Evolutionary conservation across 257 asterid genomes (phyloP), one percentile per base, ranked within the genome.

Genomic region (Leptodermis oblonga): DNA sequence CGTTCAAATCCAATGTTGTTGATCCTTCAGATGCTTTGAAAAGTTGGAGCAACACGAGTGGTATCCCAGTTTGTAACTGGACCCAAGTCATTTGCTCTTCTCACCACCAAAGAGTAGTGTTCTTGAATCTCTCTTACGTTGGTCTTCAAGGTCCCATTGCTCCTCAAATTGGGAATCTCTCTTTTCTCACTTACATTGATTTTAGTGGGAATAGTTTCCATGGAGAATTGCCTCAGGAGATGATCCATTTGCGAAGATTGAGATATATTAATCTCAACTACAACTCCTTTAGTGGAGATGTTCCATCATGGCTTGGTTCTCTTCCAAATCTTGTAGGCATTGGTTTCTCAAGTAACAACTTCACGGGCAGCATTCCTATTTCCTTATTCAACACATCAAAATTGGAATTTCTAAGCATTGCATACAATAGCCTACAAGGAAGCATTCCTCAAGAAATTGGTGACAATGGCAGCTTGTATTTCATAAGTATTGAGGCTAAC

Each of bases 181-280:
- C 67, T 10, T 82, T 70, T 22, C 80, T 82, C 1, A 56, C 25
- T 4, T 70, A 69, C 20, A 65, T 82, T 11, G 66, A 74, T 61
- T 4, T 82, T 23, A 43, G 62, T 28, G 28, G 54, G 41, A 82
- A 82, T 31, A 7, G 23, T 34, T 79, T 82, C 53, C 30, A 41
- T 1, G 84, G 86, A 3, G 1, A 56, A 0, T 18, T 75, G 28
- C 79, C 79, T 2, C 12, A 28, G 11, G 68, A 75, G 25, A 34
- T 75, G 12, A 18, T 46, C 18, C 53, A 13, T 4, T 65, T 75
- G 37, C 15, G 18, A 6, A 11, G 78, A 25, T 13, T 79, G 46
- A 54, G 73, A 28, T 7, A 20, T 7, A 52, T 79, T 0, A 15
- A 52, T 36, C 41, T 82, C 4, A n/a, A 12, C 1, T 22, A 1